phyloP scores from a whole-genome alignment of 1,284 basidiomycete species.

The Apiotrichum veenhuisii region DNA sequence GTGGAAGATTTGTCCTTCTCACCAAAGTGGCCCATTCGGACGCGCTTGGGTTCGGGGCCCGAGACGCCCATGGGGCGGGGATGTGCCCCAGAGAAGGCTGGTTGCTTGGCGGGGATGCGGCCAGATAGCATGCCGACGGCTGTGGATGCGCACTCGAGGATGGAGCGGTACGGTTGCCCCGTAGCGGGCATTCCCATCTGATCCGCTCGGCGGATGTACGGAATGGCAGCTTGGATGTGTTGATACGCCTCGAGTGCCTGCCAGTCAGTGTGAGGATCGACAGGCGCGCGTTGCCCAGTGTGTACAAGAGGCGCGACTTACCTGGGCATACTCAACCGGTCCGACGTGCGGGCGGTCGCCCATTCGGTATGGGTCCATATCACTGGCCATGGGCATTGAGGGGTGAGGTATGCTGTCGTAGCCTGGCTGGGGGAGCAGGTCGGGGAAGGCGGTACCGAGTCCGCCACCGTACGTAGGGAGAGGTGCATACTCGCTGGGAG shows the following conservation, averaged over 20 bases:
- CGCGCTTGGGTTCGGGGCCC: constrained; percentile 9
- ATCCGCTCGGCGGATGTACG: constrained; percentile 23
- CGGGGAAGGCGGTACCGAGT: constrained; percentile 13
- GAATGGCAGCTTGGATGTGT: constrained; percentile 26
- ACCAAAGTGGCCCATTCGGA: constrained; percentile 10
- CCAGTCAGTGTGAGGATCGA: constrained; percentile 3
- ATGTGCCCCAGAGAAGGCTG: background rate
- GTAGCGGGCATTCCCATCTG: constrained; percentile 3
- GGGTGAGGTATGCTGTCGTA: constrained; percentile 1
- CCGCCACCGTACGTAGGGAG: constrained; percentile 11
- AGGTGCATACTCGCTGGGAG: background rate
- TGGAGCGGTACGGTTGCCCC: constrained; percentile 25
- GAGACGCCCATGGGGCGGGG: constrained; percentile 2
- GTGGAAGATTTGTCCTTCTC: constrained; percentile 28
- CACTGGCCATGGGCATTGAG: background rate
- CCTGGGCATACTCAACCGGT: constrained; percentile 32
- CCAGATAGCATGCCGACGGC: constrained; percentile 28
- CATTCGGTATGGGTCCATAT: background rate
- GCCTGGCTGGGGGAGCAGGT: constrained; percentile 5
- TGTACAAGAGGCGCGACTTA: constrained; percentile 12
- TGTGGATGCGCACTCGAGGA: constrained; percentile 30
- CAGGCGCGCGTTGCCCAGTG: background rate
- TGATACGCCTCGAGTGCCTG: constrained; percentile 27
- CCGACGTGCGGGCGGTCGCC: constrained; percentile 6
- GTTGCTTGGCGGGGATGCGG: constrained; percentile 3